Evolutionary conservation across 2,329 filamentous ascomycete genomes (phyloP).

Genomic region (Arthrobotrys entomopaga): DNA sequence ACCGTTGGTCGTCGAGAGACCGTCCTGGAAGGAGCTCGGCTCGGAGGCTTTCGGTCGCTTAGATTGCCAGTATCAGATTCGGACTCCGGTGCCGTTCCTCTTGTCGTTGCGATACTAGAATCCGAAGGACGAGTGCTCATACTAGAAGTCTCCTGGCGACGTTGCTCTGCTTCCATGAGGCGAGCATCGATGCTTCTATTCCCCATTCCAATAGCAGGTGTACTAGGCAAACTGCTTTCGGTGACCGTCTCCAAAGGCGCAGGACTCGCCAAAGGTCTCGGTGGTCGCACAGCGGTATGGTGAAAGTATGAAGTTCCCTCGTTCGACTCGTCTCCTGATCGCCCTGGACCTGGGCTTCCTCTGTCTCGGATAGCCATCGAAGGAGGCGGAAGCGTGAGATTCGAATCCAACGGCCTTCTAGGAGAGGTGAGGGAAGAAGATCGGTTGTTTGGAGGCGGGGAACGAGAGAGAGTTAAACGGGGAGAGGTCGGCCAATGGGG

Average conservation of each 20-base stretch:
- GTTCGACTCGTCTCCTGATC: constrained; percentile 52
- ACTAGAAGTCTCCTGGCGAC: constrained; percentile 59
- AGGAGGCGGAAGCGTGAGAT: constrained; percentile 54
- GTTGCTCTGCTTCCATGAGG: constrained; percentile 61
- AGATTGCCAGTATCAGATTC: constrained; percentile 59
- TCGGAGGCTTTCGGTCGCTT: constrained; percentile 66
- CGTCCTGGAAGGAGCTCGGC: constrained; percentile 71
- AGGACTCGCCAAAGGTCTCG: constrained; percentile 64
- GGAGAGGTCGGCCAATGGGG: constrained; percentile 58
- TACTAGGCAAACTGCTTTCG: constrained; percentile 82
- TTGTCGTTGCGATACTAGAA: constrained; percentile 62
- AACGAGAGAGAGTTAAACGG: constrained; percentile 57
- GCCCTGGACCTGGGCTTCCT: constrained; percentile 55
- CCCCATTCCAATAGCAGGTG: constrained; percentile 68
- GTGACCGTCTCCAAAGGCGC: constrained; percentile 84
- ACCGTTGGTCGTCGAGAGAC: constrained; percentile 68
- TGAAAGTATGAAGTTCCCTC: constrained; percentile 54
- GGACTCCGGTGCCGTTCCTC: constrained; percentile 64
- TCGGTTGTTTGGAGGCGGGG: constrained; percentile 57
- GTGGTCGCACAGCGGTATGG: constrained; percentile 53
- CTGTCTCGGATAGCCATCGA: constrained; percentile 41
- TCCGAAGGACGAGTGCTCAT: constrained; percentile 60
- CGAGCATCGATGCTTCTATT: constrained; percentile 62
- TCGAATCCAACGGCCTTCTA: constrained; percentile 55
- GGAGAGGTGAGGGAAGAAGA: constrained; percentile 56